A percentile compares a stretch with the other conserved stretches of the same genome.
These are phyloP conservation scores for Scenedesmus sp. DNA, from an alignment of 163 green algal species.

Conservation along the genomic window DNA sequence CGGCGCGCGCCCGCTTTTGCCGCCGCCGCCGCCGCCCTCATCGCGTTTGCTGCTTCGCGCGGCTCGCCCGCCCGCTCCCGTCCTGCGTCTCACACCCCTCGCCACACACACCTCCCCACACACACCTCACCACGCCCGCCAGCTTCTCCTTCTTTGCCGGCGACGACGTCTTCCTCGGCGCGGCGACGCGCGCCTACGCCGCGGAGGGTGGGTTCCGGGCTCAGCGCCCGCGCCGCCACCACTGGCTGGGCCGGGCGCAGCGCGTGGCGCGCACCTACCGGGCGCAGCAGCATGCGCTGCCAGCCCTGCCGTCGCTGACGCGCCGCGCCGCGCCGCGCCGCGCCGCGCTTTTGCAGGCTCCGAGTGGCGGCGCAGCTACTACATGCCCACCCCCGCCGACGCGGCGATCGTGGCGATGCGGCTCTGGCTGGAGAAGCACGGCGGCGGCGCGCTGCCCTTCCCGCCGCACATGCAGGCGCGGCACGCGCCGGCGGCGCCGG, in stretches of 20 bases:
- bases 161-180: constrained; percentile 32
- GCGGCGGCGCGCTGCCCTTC: constrained; percentile 20
- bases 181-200: too few relatives aligned
- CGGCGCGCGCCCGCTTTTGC: background rate
- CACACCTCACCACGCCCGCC: background rate
- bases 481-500: too few relatives aligned
- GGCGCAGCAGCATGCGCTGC: too few relatives aligned
- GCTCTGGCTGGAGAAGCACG: constrained; percentile 42
- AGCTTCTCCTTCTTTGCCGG: constrained; percentile 35
- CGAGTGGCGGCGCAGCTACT: constrained; percentile 30
- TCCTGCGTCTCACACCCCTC: background rate
- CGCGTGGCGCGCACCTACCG: too few relatives aligned
- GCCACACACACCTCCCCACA: too few relatives aligned
- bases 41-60: background rate
- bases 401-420: constrained; percentile 18
- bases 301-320: too few relatives aligned
- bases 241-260: too few relatives aligned
- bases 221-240: too few relatives aligned
- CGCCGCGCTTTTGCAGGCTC: too few relatives aligned
- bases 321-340: too few relatives aligned
- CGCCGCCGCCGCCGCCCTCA: background rate
- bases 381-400: constrained; percentile 33
- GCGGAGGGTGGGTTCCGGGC: too few relatives aligned
- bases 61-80: background rate
- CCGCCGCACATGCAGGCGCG: constrained; percentile 30